These are phyloP conservation scores for Cyclotella sp. DNA, from an alignment of 108 stramenopile species.

Conservation along the genomic window DNA sequence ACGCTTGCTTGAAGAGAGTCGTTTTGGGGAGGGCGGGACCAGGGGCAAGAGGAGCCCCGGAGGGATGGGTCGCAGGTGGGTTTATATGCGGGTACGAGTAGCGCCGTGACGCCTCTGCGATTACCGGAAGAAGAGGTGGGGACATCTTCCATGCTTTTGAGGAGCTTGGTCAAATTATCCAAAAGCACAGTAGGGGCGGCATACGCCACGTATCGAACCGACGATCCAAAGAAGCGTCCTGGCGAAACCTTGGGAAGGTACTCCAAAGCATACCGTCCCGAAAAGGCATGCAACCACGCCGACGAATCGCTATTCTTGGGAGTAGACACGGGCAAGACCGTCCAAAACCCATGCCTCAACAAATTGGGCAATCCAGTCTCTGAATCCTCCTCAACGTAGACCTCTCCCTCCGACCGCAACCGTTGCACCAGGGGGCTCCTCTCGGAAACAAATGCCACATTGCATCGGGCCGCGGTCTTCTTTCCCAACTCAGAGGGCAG, in stretches of 20 bases:
- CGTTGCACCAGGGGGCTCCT: constrained; percentile 57
- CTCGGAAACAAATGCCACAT: constrained; percentile 83
- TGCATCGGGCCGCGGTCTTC: constrained; percentile 53
- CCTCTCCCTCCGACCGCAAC: constrained; percentile 45
- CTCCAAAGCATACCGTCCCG: constrained; percentile 39
- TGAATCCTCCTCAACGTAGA: constrained; percentile 31
- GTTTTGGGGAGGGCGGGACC: constrained; percentile 27
- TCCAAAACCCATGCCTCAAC: constrained; percentile 77
- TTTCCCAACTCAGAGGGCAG: constrained; percentile 34
- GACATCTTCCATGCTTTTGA: constrained; percentile 44
- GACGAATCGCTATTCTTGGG: constrained; percentile 18
- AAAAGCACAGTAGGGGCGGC: constrained; percentile 68
- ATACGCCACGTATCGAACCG: constrained; percentile 66
- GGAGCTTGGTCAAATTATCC: constrained; percentile 55
- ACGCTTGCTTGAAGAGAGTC: constrained; percentile 37
- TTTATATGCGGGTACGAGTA: constrained; percentile 59
- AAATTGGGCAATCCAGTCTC: constrained; percentile 26
- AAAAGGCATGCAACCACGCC: constrained; percentile 42
- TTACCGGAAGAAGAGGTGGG: background rate
- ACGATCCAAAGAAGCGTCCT: constrained; percentile 71
- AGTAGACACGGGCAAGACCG: constrained; percentile 61
- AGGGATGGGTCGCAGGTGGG: constrained; percentile 33
- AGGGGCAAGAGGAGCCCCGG: constrained; percentile 30
- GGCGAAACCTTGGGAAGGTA: constrained; percentile 85
- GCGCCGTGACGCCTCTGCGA: constrained; percentile 55